Conservation (phyloP, 2,329 filamentous ascomycete genomes). For the Metarhizium rileyi region DNA sequence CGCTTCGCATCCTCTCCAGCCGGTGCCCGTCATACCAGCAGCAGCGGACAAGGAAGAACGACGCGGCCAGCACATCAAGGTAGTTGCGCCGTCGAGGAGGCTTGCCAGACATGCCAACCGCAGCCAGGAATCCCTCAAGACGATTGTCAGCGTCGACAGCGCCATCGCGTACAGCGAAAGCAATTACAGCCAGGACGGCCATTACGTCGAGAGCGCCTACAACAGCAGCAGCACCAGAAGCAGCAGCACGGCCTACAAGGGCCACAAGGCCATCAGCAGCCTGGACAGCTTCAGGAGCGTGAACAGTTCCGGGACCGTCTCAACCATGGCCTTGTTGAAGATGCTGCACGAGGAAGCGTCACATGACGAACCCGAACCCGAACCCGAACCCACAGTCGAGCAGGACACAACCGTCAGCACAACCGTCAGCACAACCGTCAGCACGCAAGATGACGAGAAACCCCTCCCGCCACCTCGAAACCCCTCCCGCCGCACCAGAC, state of each 20-base stretch:
- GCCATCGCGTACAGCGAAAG: slow-evolving; percentile 10
- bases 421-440: too few species aligned
- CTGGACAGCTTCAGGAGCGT: slow-evolving; percentile 1
- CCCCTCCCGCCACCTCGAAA: background rate
- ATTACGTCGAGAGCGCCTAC: background rate
- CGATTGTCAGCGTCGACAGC: slow-evolving; percentile 41
- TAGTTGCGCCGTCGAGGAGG: slow-evolving; percentile 26
- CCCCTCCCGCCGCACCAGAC: background rate
- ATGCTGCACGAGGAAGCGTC: background rate
- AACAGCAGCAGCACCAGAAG: background rate
- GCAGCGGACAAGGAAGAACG: slow-evolving; percentile 26
- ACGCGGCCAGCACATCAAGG: slow-evolving; percentile 23
- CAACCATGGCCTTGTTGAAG: too few species aligned
- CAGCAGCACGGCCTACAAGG: background rate
- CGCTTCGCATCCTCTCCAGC: slow-evolving; percentile 7
- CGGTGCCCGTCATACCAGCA: slow-evolving; percentile 26
- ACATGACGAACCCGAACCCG: background rate
- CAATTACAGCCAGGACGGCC: background rate
- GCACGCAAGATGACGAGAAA: too few species aligned
- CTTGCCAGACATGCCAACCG: slow-evolving; percentile 27
- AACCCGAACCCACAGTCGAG: too few species aligned
- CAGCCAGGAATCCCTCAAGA: slow-evolving; percentile 39
- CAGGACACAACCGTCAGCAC: too few species aligned
- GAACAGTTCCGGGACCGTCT: background rate
- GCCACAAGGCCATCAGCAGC: slow-evolving; percentile 1